phyloP scores from a whole-genome alignment of 2,329 filamentous ascomycete genomes.

The Fusarium tricinctum region DNA sequence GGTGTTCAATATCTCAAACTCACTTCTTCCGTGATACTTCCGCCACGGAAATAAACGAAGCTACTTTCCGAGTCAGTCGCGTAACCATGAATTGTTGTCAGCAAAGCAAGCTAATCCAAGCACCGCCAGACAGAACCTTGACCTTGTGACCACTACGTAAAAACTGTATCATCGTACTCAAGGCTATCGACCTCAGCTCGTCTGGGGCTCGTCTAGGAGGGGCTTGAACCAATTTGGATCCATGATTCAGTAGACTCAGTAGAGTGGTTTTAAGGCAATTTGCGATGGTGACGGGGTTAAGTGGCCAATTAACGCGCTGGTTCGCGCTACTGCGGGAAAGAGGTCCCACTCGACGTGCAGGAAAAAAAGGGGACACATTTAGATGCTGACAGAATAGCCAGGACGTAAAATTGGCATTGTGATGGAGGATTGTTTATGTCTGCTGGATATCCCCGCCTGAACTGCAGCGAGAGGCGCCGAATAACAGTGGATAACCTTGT shows the following conservation, averaged over 20 bases:
- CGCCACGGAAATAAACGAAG: constrained; percentile 6
- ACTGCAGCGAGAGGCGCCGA: not conserved
- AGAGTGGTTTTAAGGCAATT: constrained; percentile 18
- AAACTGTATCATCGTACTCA: constrained; percentile 1
- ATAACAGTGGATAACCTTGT: not conserved
- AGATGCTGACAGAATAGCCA: not conserved
- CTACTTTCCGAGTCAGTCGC: constrained; percentile 3
- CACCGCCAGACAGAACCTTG: not conserved
- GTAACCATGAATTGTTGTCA: constrained; percentile 8
- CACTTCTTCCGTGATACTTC: constrained; percentile 7
- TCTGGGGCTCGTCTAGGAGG: not conserved
- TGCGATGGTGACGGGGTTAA: constrained; percentile 6
- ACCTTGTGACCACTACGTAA: not conserved
- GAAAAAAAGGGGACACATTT: constrained; percentile 27
- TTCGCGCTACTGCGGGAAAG: constrained; percentile 15
- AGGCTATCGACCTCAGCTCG: constrained; percentile 8
- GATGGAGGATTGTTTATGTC: not conserved
- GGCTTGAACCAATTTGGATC: not conserved
- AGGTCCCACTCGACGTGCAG: constrained; percentile 4
- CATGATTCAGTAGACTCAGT: not conserved
- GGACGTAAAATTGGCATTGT: too few species aligned
- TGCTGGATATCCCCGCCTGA: not conserved
- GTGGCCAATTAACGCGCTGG: constrained; percentile 23
- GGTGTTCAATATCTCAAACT: not conserved
- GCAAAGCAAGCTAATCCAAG: not conserved